Evolutionary conservation across 257 asterid species (phyloP).

Genomic region (Euphrasia confusa): DNA sequence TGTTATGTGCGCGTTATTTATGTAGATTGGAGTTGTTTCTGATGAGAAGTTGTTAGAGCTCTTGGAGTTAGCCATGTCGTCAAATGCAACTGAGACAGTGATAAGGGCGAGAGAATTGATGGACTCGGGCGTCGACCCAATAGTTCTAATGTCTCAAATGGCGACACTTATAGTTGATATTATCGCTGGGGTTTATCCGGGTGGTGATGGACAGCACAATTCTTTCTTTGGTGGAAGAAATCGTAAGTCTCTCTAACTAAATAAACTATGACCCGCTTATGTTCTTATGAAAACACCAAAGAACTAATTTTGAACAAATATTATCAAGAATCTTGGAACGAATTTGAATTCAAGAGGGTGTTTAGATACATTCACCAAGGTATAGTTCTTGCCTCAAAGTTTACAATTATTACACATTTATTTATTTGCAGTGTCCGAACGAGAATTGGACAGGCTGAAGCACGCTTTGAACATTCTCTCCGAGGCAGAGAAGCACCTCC

Average conservation of each 20-base stretch:
- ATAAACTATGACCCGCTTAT: not conserved
- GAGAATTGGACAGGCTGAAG: slow-evolving; percentile 74
- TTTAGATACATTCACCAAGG: not conserved
- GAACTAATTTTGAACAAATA: too few relatives aligned
- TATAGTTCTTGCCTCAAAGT: too few relatives aligned
- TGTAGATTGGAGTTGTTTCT: slow-evolving; percentile 94
- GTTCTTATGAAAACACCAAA: not conserved
- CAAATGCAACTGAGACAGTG: slow-evolving; percentile 92
- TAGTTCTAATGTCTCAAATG: slow-evolving; percentile 85
- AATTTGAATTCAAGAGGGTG: too few relatives aligned
- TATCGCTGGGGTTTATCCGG: slow-evolving; percentile 74
- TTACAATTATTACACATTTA: not conserved
- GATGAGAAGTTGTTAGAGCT: slow-evolving; percentile 90
- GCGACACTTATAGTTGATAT: slow-evolving; percentile 90
- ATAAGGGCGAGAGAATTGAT: slow-evolving; percentile 77
- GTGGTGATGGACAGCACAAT: slow-evolving; percentile 41
- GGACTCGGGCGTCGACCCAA: slow-evolving; percentile 91
- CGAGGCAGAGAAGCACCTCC: slow-evolving; percentile 86
- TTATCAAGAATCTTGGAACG: too few relatives aligned
- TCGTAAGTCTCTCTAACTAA: slow-evolving; percentile 43
- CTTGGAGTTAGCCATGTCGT: slow-evolving; percentile 91
- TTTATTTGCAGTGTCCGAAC: slow-evolving; percentile 63
- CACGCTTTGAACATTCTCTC: slow-evolving; percentile 81
- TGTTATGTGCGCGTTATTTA: slow-evolving; percentile 6
- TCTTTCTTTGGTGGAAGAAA: slow-evolving; percentile 48